A percentile compares a stretch with the other conserved stretches of the same genome.
phyloP scores from a whole-genome alignment of 106 monocot genomes.

The Dioscorea alata region DNA sequence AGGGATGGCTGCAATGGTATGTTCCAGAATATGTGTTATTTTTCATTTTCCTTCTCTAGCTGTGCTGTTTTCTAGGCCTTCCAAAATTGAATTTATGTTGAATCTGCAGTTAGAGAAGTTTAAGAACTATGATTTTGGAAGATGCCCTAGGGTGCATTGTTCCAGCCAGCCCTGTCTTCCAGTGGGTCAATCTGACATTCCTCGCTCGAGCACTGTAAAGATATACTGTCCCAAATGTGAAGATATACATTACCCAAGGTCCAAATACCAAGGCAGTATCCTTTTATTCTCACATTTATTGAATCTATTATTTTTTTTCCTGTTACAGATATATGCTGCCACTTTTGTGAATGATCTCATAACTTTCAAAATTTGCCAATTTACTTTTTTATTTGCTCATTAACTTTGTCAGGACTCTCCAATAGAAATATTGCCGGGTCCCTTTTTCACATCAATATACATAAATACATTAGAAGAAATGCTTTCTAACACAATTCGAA shows the following conservation, averaged over 20 bases:
- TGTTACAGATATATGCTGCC: background rate
- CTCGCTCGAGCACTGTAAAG: slow-evolving; percentile 72
- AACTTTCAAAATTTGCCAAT: background rate
- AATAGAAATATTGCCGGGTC: no score
- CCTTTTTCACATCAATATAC: no score
- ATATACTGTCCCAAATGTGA: slow-evolving; percentile 90
- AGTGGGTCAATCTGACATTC: slow-evolving; percentile 80
- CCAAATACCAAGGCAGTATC: slow-evolving; percentile 95
- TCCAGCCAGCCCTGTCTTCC: slow-evolving; percentile 77
- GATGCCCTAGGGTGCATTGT: slow-evolving; percentile 79
- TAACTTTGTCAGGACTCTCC: no score
- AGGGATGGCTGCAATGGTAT: slow-evolving; percentile 78
- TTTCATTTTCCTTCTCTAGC: background rate
- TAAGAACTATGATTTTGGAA: slow-evolving; percentile 81
- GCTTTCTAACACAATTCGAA: no score
- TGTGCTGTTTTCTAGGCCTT: background rate
- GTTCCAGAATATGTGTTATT: background rate
- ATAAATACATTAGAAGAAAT: no score
- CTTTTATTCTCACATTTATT: slow-evolving; percentile 14
- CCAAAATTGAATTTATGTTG: background rate
- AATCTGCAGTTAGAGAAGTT: slow-evolving; percentile 66
- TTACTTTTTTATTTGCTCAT: background rate
- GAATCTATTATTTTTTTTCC: background rate
- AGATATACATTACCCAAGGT: slow-evolving; percentile 78
- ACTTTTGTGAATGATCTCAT: background rate